Percentiles rank a stretch among this genome's conserved stretches.
phyloP scores from a whole-genome alignment of 495 filamentous ascomycete species.

The Hyphodiscus hymeniophilus region DNA sequence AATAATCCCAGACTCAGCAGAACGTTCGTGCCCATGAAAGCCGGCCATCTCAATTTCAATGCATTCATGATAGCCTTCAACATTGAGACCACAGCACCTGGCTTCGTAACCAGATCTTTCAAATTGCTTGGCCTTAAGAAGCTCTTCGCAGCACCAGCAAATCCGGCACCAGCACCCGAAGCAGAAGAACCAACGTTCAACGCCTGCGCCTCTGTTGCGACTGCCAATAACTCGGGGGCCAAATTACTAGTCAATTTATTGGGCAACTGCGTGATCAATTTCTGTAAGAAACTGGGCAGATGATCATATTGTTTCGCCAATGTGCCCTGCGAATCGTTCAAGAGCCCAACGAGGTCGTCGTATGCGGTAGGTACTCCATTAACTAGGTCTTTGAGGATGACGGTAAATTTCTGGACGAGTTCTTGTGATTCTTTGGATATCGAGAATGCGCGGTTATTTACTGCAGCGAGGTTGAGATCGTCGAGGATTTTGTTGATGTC shows the following conservation, averaged over 20 bases:
- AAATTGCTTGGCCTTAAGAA: slow-evolving; percentile 39
- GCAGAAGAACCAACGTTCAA: slow-evolving; percentile 36
- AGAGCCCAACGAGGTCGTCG: slow-evolving; percentile 71
- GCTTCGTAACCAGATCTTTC: slow-evolving; percentile 76
- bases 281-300: slow-evolving; percentile 77
- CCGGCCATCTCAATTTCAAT: slow-evolving; percentile 74
- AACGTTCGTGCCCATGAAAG: slow-evolving; percentile 75
- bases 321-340: slow-evolving; percentile 70
- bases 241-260: slow-evolving; percentile 66
- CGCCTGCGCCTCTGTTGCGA: slow-evolving; percentile 61
- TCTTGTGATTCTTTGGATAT: slow-evolving; percentile 72
- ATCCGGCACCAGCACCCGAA: slow-evolving; percentile 15
- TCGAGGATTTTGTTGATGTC: slow-evolving; percentile 74
- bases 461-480: slow-evolving; percentile 67
- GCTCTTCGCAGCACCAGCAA: slow-evolving; percentile 26
- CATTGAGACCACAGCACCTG: slow-evolving; percentile 73
- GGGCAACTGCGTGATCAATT: slow-evolving; percentile 76
- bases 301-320: slow-evolving; percentile 67
- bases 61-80: slow-evolving; percentile 80
- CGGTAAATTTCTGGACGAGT: slow-evolving; percentile 72
- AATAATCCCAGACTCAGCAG: slow-evolving; percentile 80
- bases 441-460: slow-evolving; percentile 73
- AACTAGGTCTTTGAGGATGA: slow-evolving; percentile 83
- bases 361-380: slow-evolving; percentile 92
- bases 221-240: slow-evolving; percentile 73